These are phyloP conservation scores for Kalaharituber pfeilii DNA, from an alignment of 2,329 filamentous ascomycete species.

Conservation along the genomic window DNA sequence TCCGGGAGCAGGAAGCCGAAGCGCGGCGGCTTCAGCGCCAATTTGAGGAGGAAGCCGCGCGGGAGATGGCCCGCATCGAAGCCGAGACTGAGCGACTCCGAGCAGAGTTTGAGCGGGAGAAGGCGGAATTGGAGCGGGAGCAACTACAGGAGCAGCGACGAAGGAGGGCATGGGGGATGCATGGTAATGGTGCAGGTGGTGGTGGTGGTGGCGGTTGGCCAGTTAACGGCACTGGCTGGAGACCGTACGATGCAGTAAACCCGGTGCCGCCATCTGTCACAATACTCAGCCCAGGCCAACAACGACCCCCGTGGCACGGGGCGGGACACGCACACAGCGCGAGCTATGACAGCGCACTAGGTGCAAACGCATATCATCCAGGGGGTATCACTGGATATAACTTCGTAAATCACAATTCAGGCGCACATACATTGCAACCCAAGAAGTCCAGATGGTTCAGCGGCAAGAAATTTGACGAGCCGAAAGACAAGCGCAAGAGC, in stretches of 20 bases:
- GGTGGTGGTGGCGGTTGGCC: too few relatives aligned
- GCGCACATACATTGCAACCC: neutral
- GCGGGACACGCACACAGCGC: neutral
- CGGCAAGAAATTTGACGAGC: slow-evolving; percentile 1
- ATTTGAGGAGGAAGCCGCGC: slow-evolving; percentile 18
- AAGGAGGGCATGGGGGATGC: slow-evolving; percentile 6
- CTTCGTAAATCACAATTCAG: too few relatives aligned
- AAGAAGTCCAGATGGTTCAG: neutral
- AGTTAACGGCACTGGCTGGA: too few relatives aligned
- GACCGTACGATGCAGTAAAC: neutral
- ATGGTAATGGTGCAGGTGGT: neutral
- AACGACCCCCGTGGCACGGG: too few relatives aligned
- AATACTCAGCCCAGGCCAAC: too few relatives aligned
- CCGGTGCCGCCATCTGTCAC: neutral
- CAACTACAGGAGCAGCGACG: too few relatives aligned
- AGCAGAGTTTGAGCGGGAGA: slow-evolving; percentile 15
- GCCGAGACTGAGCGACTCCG: slow-evolving; percentile 58
- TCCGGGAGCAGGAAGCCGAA: slow-evolving; percentile 8
- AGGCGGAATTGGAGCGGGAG: slow-evolving; percentile 5
- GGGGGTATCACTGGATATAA: too few relatives aligned
- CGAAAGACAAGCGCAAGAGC: slow-evolving; percentile 11
- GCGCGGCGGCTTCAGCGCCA: slow-evolving; percentile 15
- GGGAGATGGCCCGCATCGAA: slow-evolving; percentile 38
- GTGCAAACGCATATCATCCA: neutral
- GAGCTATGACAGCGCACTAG: neutral